phyloP scores from a whole-genome alignment of 768 basidiomycete species.

The Mycena alexandri region DNA sequence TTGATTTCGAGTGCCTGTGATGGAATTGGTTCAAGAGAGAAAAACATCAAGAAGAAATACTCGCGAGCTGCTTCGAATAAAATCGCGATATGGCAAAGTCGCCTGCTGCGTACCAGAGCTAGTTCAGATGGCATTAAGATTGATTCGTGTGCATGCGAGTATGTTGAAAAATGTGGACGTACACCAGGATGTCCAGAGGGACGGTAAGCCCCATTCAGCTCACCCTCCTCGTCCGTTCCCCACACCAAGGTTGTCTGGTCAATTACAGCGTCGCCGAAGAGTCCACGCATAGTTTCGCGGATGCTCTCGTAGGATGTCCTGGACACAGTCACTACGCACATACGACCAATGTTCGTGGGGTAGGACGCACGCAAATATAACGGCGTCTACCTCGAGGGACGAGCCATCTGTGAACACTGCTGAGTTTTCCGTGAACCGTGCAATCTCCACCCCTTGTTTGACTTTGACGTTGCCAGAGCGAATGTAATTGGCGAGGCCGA shows the following conservation, averaged over 20 bases:
- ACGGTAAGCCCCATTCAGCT: conserved; percentile 45
- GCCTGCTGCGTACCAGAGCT: conserved; percentile 48
- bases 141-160: background rate
- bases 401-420: conserved; percentile 56
- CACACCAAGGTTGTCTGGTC: conserved; percentile 40
- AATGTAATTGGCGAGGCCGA: conserved; percentile 64
- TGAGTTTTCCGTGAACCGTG: conserved; percentile 48
- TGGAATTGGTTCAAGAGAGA: too few relatives aligned
- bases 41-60: background rate
- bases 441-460: conserved; percentile 64
- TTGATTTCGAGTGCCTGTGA: conserved; percentile 46
- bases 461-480: conserved; percentile 67
- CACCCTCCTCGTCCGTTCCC: conserved; percentile 49
- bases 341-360: too few relatives aligned
- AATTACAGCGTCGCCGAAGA: conserved; percentile 45
- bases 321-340: background rate
- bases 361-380: conserved; percentile 57
- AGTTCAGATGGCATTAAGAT: background rate
- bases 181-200: conserved; percentile 51
- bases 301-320: conserved; percentile 48
- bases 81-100: conserved; percentile 44
- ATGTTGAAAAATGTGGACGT: background rate
- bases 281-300: conserved; percentile 37
- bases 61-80: conserved; percentile 45
- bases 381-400: conserved; percentile 54